Conservation (phyloP, 805 yeast species). For the Priceomyces carsonii region DNA sequence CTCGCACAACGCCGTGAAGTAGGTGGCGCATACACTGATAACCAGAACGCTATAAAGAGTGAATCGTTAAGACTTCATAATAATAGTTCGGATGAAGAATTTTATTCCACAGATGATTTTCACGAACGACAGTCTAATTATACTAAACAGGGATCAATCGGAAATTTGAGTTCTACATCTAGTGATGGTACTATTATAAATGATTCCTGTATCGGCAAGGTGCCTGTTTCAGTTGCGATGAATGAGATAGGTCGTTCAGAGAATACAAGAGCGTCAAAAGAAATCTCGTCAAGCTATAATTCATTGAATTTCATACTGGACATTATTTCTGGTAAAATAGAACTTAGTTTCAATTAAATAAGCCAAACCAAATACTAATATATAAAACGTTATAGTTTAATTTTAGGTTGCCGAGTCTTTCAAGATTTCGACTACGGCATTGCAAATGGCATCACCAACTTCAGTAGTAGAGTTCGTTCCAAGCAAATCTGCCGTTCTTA, state of each 20-base stretch:
- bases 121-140: slow-evolving; percentile 2
- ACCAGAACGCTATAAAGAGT: no score
- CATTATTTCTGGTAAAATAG: slow-evolving; percentile 2
- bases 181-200: slow-evolving; percentile 24
- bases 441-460: slow-evolving; percentile 92
- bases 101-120: slow-evolving; percentile 25
- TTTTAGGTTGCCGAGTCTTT: slow-evolving; percentile 17
- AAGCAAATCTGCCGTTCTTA: slow-evolving; percentile 90
- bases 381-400: no score
- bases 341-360: no score
- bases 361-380: no score
- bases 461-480: slow-evolving; percentile 83
- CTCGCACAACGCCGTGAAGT: background rate
- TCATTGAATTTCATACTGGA: slow-evolving; percentile 5
- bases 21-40: no score
- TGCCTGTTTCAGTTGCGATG: background rate
- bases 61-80: no score
- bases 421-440: slow-evolving; percentile 61
- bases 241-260: no score
- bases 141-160: slow-evolving; percentile 2
- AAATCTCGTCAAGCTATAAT: slow-evolving; percentile 1
- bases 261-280: no score
- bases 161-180: slow-evolving; percentile 12
- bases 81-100: slow-evolving; percentile 8
- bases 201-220: slow-evolving; percentile 7